These are phyloP conservation scores for Ormosia emarginata DNA, from an alignment of 306 rosid genomes.

Conservation along the genomic window DNA sequence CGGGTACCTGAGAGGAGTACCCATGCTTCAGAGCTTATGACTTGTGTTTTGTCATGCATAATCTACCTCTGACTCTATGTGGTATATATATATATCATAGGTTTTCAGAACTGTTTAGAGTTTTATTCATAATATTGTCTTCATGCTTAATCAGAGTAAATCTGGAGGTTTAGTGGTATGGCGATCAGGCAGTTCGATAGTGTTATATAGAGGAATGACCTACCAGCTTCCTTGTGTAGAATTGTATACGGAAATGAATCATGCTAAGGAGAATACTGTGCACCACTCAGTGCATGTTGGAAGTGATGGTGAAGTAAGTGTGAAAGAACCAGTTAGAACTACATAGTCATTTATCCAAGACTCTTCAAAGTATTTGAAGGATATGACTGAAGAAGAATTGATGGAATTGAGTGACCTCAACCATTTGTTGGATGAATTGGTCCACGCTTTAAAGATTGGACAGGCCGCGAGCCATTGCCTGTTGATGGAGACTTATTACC, in stretches of 20 bases:
- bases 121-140: constrained; percentile 13
- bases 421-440: constrained; percentile 74
- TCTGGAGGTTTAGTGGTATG: constrained; percentile 87
- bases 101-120: constrained; percentile 13
- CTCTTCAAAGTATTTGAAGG: constrained; percentile 46
- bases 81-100: not conserved
- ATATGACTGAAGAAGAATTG: constrained; percentile 52
- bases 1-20: too few species aligned
- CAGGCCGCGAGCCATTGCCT: constrained; percentile 87
- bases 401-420: constrained; percentile 61
- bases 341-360: constrained; percentile 20
- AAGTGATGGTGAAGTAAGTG: constrained; percentile 13
- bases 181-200: constrained; percentile 88
- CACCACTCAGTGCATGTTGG: constrained; percentile 18
- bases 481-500: constrained; percentile 91
- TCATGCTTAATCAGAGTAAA: constrained; percentile 52
- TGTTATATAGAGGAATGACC: constrained; percentile 75
- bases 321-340: constrained; percentile 29
- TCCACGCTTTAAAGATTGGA: constrained; percentile 83
- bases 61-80: not conserved
- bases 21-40: too few species aligned
- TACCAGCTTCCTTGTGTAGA: constrained; percentile 79
- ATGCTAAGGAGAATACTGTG: constrained; percentile 12
- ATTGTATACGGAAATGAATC: constrained; percentile 32
- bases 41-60: not conserved